Evolutionary conservation across 2,329 filamentous ascomycete genomes (phyloP).

Genomic region (Calonectria pseudoreteaudii): DNA sequence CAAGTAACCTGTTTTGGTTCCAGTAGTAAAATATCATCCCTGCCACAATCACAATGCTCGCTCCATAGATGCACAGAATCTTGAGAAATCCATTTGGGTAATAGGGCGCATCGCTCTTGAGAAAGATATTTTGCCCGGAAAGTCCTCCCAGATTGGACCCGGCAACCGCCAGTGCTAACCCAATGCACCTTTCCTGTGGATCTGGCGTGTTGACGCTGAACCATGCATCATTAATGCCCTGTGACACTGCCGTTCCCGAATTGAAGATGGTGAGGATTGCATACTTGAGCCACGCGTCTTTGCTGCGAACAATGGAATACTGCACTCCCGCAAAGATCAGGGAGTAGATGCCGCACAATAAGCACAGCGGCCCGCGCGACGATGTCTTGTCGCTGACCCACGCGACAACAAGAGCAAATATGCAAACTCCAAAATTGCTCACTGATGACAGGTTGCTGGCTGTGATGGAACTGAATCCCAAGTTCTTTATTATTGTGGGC

Average conservation of each 20-base stretch:
- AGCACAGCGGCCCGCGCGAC: conserved; percentile 6
- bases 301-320: conserved; percentile 1
- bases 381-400: conserved; percentile 12
- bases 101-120: conserved; percentile 1
- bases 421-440: conserved; percentile 22
- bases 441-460: conserved; percentile 29
- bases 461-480: conserved; percentile 28
- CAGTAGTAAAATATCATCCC: conserved; percentile 6
- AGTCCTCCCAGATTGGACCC: conserved; percentile 17
- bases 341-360: conserved; percentile 14
- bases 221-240: conserved; percentile 25
- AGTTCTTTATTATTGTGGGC: conserved; percentile 30
- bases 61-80: conserved; percentile 6
- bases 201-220: conserved; percentile 19
- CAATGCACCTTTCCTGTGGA: conserved; percentile 16
- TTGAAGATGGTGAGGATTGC: conserved; percentile 8
- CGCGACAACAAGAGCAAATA: conserved; percentile 11
- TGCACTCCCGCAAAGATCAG: conserved; percentile 11
- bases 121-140: conserved; percentile 21
- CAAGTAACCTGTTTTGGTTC: not conserved
- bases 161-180: conserved; percentile 13
- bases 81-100: conserved; percentile 10
- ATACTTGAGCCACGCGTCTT: conserved; percentile 16
- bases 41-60: not conserved
- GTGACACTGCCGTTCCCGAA: conserved; percentile 15